Evolutionary conservation across 108 stramenopile genomes (phyloP), one percentile per base, ranked within the genome.

Genomic region (Nitzschia inconspicua): DNA sequence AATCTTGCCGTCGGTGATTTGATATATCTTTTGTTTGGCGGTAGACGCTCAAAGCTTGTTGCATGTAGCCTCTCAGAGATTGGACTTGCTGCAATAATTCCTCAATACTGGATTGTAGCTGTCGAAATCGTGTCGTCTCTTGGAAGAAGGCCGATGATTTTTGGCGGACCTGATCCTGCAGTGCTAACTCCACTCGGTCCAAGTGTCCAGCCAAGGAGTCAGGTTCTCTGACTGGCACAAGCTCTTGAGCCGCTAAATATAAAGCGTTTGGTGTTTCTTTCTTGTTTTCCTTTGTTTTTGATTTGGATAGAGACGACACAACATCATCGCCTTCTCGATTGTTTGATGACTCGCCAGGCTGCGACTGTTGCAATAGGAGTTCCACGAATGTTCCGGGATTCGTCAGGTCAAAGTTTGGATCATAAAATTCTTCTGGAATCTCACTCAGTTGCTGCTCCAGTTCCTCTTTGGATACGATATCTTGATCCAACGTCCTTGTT

Each of bases 41-140:
- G 29, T 72, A 72, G 11, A 64, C 62, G 13, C 24, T 30, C 42
- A 62, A 44, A 22, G 86, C 56, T 10, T 71, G 62, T 42, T 77
- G 70, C 36, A 91, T 37, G 32, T 61, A 62, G 1, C 32, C 55
- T 22, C 84, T 62, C 46, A 94, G 47, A 22, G 37, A 43, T 10
- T 69, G 63, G n/a, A 89, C 86, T 50, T 94, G 85, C 19, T 76
- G 64, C 30, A 89, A 60, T 25, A 80, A 66, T n/a, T 59, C 63
- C 8, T 77, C 71, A 25, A 91, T 85, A 35, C 82, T 66, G 7
- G 70, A 49, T 46, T 88, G 77, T 25, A 94, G 58, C 60, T 88
- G 75, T 2, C 80, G 79, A 57, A 94, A 94, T 1, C 89, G 76
- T 31, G 83, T 85, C 4, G 89, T 90, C 67, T 94, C 93, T 22